Conservation (phyloP, 495 filamentous ascomycete species). For the Podospora australis region DNA sequence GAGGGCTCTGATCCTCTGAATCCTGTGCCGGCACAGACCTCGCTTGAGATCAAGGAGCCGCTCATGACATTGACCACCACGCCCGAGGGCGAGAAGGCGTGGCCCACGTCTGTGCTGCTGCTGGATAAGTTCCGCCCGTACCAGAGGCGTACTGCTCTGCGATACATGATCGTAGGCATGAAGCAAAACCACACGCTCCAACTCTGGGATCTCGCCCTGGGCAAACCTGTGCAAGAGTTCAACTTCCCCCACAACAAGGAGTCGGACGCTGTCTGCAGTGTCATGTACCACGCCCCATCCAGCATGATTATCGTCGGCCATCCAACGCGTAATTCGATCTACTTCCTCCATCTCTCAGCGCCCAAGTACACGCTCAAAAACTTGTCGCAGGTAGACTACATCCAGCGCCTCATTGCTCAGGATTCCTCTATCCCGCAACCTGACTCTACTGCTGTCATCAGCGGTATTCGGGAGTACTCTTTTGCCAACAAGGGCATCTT, state of each 20-base stretch:
- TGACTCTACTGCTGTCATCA: conserved; percentile 92
- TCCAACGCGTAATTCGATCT: conserved; percentile 93
- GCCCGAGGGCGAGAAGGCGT: conserved; percentile 75
- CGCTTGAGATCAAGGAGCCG: conserved; percentile 68
- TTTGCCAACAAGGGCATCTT: conserved; percentile 82
- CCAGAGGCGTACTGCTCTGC: conserved; percentile 72
- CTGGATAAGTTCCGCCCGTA: conserved; percentile 92
- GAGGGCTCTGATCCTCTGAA: conserved; percentile 46
- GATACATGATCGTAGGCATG: conserved; percentile 94
- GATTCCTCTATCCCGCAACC: conserved; percentile 70
- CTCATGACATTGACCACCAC: conserved; percentile 72
- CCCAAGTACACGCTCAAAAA: conserved; percentile 77
- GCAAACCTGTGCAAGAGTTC: conserved; percentile 92
- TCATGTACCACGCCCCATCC: conserved; percentile 82
- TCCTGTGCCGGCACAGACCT: conserved; percentile 45
- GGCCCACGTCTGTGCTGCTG: conserved; percentile 92
- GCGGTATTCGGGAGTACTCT: conserved; percentile 88
- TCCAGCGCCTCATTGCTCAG: conserved; percentile 66
- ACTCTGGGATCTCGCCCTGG: conserved; percentile 94
- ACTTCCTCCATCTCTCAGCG: conserved; percentile 89
- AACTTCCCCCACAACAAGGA: conserved; percentile 95
- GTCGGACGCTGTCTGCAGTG: conserved; percentile 92
- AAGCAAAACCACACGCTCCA: conserved; percentile 99
- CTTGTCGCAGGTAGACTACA: conserved; percentile 81
- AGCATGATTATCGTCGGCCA: conserved; percentile 93